A percentile compares a stretch with the other conserved stretches of the same genome.
phyloP scores from a whole-genome alignment of 768 basidiomycete genomes.

The Tulasnella calospora region DNA sequence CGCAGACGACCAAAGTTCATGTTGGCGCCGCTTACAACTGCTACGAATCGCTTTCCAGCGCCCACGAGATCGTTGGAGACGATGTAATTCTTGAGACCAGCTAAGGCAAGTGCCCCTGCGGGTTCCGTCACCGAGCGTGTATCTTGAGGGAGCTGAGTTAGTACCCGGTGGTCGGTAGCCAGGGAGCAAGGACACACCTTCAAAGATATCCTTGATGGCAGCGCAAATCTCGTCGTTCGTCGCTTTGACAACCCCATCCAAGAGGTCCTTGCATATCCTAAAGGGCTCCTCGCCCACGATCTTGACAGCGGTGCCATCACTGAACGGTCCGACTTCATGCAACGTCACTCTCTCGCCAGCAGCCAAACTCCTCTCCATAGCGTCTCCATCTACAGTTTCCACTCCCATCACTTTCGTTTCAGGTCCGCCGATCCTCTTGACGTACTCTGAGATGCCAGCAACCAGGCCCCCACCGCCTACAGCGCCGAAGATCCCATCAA shows the following conservation, averaged over 20 bases:
- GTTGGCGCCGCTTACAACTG: slow-evolving; percentile 91
- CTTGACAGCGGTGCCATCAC: slow-evolving; percentile 95
- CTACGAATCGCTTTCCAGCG: slow-evolving; percentile 82
- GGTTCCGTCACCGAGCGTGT: slow-evolving; percentile 96
- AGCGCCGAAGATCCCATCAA: slow-evolving; percentile 85
- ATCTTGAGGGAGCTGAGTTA: slow-evolving; percentile 48
- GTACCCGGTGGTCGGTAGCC: not conserved
- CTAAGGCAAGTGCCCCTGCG: slow-evolving; percentile 87
- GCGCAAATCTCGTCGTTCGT: slow-evolving; percentile 97
- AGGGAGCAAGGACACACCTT: slow-evolving; percentile 52
- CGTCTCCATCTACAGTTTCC: slow-evolving; percentile 94
- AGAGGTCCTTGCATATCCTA: slow-evolving; percentile 76
- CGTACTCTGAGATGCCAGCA: slow-evolving; percentile 85
- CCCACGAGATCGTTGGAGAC: slow-evolving; percentile 73
- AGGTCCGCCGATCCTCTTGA: slow-evolving; percentile 87
- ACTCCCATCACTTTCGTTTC: slow-evolving; percentile 76
- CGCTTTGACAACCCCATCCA: slow-evolving; percentile 79
- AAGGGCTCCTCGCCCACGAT: slow-evolving; percentile 94
- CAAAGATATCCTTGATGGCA: slow-evolving; percentile 97
- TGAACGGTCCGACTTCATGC: slow-evolving; percentile 90
- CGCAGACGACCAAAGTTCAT: slow-evolving; percentile 98
- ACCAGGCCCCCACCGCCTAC: slow-evolving; percentile 92
- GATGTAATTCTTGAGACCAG: slow-evolving; percentile 87
- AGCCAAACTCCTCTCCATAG: slow-evolving; percentile 78
- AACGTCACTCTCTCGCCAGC: slow-evolving; percentile 79